Conservation (phyloP, 768 basidiomycete species). For the Exsudoporus frostii region DNA sequence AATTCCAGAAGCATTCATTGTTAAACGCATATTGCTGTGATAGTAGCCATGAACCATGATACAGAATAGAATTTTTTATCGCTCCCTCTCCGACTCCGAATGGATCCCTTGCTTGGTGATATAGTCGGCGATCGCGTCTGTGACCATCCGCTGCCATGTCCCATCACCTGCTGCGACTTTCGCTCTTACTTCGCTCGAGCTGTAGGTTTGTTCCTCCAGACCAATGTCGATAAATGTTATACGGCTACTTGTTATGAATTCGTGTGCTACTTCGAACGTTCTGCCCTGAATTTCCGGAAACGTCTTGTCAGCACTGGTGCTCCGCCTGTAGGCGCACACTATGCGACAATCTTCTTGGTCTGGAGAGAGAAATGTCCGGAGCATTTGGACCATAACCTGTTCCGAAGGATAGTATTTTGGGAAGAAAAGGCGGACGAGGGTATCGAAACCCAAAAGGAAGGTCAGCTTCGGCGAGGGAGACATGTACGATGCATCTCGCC, state of each 20-base stretch:
- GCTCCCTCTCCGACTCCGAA: not conserved
- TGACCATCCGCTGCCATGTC: constrained; percentile 49
- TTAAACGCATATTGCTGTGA: not conserved
- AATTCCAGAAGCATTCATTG: not conserved
- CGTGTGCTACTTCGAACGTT: constrained; percentile 35
- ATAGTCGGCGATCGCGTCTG: constrained; percentile 46
- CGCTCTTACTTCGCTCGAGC: constrained; percentile 65
- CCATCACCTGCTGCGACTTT: constrained; percentile 20
- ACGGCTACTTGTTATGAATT: constrained; percentile 50
- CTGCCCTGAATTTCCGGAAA: constrained; percentile 31
- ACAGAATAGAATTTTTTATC: constrained; percentile 15
- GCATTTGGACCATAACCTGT: constrained; percentile 50
- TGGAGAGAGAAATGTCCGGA: constrained; percentile 58
- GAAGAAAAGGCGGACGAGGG: constrained; percentile 74
- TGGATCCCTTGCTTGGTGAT: constrained; percentile 51
- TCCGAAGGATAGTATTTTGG: constrained; percentile 66
- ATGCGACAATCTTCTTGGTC: constrained; percentile 58
- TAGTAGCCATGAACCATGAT: not conserved
- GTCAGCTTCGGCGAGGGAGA: constrained; percentile 43
- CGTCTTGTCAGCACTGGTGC: constrained; percentile 10
- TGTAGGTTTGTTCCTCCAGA: constrained; percentile 51
- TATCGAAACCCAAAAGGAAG: constrained; percentile 83
- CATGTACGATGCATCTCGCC: constrained; percentile 1
- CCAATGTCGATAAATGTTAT: constrained; percentile 64
- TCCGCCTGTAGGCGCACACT: constrained; percentile 59